phyloP scores from a whole-genome alignment of 2,329 filamentous ascomycete genomes.

The Coleophoma cylindrospora region DNA sequence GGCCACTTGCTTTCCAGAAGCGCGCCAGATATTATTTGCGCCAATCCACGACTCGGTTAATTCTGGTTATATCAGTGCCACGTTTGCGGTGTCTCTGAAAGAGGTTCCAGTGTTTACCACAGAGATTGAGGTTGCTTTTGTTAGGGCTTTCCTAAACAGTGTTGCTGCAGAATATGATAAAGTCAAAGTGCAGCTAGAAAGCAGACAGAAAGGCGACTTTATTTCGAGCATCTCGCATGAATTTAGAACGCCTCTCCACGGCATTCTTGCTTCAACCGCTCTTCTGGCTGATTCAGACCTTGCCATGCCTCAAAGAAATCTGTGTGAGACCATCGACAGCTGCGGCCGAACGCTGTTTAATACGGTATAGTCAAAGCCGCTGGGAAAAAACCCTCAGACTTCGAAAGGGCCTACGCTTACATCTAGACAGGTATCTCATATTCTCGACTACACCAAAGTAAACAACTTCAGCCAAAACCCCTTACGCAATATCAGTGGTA shows the following conservation, averaged over 20 bases:
- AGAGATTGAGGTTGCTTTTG: conserved; percentile 25
- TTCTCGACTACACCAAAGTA: conserved; percentile 40
- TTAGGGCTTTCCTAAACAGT: conserved; percentile 30
- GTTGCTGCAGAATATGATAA: conserved; percentile 20
- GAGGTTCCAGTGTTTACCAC: conserved; percentile 20
- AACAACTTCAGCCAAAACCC: neutral
- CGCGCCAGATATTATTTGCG: conserved; percentile 30
- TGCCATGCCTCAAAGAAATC: conserved; percentile 34
- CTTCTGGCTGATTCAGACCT: conserved; percentile 41
- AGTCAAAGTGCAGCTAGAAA: conserved; percentile 39
- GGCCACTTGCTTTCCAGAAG: conserved; percentile 19
- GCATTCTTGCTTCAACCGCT: conserved; percentile 46
- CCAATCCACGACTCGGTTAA: conserved; percentile 33
- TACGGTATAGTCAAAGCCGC: neutral
- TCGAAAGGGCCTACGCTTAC: neutral
- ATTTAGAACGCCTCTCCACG: conserved; percentile 52
- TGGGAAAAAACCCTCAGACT: too few relatives aligned
- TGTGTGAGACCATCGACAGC: conserved; percentile 39
- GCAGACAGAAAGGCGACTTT: conserved; percentile 47
- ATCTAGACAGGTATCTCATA: conserved; percentile 18
- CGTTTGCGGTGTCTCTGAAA: conserved; percentile 25
- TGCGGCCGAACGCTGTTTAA: conserved; percentile 34
- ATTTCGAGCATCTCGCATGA: conserved; percentile 56
- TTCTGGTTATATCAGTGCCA: conserved; percentile 28
- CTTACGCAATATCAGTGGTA: neutral